Evolutionary conservation across 2,329 filamentous ascomycete species (phyloP).

Genomic region (Penicillium sp.): DNA sequence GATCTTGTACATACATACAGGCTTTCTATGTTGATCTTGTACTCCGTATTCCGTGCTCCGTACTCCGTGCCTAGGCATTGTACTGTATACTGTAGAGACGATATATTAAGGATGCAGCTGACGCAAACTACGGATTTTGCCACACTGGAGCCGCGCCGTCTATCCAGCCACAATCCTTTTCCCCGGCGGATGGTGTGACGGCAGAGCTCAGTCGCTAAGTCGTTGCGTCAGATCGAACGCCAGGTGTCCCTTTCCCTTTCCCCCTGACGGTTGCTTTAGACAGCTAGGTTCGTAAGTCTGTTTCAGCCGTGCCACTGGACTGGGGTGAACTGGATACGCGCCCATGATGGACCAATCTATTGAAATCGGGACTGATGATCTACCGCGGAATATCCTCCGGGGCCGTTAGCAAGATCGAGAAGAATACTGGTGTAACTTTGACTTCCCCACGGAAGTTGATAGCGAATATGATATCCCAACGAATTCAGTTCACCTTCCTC

Average conservation of each 20-base stretch:
- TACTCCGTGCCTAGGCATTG: too few species aligned
- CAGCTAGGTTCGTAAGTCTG: constrained; percentile 11
- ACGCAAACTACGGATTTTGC: constrained; percentile 13
- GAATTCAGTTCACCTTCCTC: neutral
- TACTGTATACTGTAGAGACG: neutral
- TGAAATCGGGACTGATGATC: constrained; percentile 27
- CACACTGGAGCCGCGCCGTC: constrained; percentile 20
- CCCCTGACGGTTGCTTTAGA: neutral
- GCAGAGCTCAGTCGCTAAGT: neutral
- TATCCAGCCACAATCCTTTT: constrained; percentile 11
- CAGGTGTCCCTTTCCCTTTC: neutral
- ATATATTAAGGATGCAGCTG: constrained; percentile 6
- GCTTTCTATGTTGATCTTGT: too few species aligned
- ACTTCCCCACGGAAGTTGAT: neutral
- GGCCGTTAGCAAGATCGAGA: constrained; percentile 25
- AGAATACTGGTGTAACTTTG: constrained; percentile 16
- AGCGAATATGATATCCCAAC: neutral
- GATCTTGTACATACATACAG: neutral
- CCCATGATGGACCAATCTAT: constrained; percentile 9
- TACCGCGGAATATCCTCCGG: constrained; percentile 21
- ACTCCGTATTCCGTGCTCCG: too few species aligned
- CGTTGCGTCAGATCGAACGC: neutral
- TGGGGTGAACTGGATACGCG: neutral
- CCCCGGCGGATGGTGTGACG: neutral
- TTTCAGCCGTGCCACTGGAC: constrained; percentile 21